phyloP scores from a whole-genome alignment of 495 filamentous ascomycete genomes.

The Penicillium paradoxum region DNA sequence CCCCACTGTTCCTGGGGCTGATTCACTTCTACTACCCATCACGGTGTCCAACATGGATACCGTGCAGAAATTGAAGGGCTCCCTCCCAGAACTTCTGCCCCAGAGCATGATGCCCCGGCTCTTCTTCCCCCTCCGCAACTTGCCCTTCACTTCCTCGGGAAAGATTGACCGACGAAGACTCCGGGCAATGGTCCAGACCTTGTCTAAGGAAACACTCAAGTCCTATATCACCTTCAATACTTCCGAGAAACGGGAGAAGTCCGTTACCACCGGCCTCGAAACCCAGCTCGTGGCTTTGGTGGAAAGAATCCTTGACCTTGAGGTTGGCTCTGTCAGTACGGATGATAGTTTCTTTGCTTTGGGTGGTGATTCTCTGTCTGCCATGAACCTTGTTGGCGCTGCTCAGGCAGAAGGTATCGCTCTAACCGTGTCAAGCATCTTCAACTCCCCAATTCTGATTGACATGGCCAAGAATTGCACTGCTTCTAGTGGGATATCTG shows the following conservation, averaged over 20 bases:
- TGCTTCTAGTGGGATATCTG: not conserved
- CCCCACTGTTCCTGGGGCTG: constrained; percentile 18
- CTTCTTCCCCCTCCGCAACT: constrained; percentile 52
- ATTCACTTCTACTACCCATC: constrained; percentile 32
- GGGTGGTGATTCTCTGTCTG: constrained; percentile 53
- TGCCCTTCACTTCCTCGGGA: constrained; percentile 53
- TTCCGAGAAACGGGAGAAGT: constrained; percentile 17
- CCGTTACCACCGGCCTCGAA: constrained; percentile 27
- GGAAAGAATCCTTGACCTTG: constrained; percentile 34
- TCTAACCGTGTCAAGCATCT: constrained; percentile 48
- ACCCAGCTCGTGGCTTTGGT: constrained; percentile 32
- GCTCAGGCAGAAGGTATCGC: constrained; percentile 39
- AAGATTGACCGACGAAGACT: constrained; percentile 61
- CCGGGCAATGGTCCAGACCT: constrained; percentile 31
- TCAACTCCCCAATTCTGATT: constrained; percentile 38
- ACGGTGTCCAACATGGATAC: constrained; percentile 24
- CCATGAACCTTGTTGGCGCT: constrained; percentile 50
- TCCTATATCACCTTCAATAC: constrained; percentile 36
- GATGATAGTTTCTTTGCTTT: constrained; percentile 50
- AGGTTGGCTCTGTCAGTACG: constrained; percentile 34
- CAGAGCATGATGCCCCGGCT: constrained; percentile 59
- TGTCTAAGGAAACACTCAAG: constrained; percentile 38
- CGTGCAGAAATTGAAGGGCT: constrained; percentile 31
- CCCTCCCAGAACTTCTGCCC: constrained; percentile 35
- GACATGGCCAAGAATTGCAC: constrained; percentile 44